Percentiles rank a stretch among this genome's conserved stretches.
phyloP scores from a whole-genome alignment of 2,329 filamentous ascomycete species.

The Botryotinia narcissicola region DNA sequence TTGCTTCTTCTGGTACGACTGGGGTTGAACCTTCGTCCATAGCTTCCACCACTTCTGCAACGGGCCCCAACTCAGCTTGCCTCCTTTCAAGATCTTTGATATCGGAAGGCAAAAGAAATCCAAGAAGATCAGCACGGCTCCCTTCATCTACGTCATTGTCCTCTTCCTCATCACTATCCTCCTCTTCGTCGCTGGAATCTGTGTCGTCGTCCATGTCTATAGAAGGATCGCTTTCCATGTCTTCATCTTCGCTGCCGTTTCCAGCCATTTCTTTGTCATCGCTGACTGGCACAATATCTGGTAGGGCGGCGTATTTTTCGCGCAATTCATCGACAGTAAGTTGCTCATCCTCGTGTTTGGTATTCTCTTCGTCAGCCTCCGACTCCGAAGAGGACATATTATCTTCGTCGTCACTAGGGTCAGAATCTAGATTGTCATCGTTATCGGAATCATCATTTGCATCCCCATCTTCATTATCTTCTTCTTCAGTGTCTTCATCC shows the following conservation, averaged over 20 bases:
- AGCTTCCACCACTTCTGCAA: constrained; percentile 20
- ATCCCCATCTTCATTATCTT: constrained; percentile 36
- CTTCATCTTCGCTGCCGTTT: constrained; percentile 30
- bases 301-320: constrained; percentile 66
- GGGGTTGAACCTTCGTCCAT: constrained; percentile 4
- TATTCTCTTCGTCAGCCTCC: constrained; percentile 51
- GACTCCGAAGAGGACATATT: constrained; percentile 65
- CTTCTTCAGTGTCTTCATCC: constrained; percentile 46
- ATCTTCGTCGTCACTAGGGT: constrained; percentile 46
- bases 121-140: constrained; percentile 41
- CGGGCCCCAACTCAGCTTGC: constrained; percentile 21
- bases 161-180: constrained; percentile 52
- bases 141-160: constrained; percentile 41
- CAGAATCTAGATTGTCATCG: constrained; percentile 40
- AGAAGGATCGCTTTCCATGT: constrained; percentile 34
- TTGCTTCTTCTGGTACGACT: neutral
- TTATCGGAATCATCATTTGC: constrained; percentile 37
- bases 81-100: constrained; percentile 38
- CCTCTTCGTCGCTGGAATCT: constrained; percentile 60
- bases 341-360: constrained; percentile 56
- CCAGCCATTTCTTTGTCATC: constrained; percentile 39
- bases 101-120: constrained; percentile 38
- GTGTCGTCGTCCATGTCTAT: constrained; percentile 25
- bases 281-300: constrained; percentile 39
- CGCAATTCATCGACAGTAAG: constrained; percentile 68